Evolutionary conservation across 2,329 filamentous ascomycete genomes (phyloP).

Genomic region (Diaporthe destruens): DNA sequence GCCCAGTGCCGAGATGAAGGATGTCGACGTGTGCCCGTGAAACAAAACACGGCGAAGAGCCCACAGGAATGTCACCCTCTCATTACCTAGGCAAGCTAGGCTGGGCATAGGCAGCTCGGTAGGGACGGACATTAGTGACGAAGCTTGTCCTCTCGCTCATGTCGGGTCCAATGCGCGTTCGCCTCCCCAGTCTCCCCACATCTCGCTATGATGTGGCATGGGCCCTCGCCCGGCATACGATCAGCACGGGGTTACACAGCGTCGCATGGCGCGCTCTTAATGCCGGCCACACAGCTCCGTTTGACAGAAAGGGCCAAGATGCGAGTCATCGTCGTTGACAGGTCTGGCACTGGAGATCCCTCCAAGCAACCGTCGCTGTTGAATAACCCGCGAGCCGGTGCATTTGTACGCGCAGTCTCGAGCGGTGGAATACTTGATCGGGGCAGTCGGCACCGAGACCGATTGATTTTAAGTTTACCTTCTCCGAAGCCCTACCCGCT

Average conservation of each 20-base stretch:
- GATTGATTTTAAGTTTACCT: neutral
- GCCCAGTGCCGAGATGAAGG: conserved; percentile 31
- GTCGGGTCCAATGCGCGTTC: neutral
- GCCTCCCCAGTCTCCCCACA: conserved; percentile 19
- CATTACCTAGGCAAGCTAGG: no score
- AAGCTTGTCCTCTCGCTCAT: conserved; percentile 1
- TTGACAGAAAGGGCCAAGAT: conserved; percentile 26
- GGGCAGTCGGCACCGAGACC: conserved; percentile 12
- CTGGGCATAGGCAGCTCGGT: no score
- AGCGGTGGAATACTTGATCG: neutral
- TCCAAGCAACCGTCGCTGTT: neutral
- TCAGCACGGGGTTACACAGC: neutral
- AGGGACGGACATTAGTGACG: no score
- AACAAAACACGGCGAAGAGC: conserved; percentile 19
- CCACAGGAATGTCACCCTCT: conserved; percentile 21
- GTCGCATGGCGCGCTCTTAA: conserved; percentile 11
- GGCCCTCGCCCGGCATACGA: conserved; percentile 7
- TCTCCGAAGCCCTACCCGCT: neutral
- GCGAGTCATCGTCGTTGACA: conserved; percentile 27
- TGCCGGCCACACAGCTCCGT: conserved; percentile 25
- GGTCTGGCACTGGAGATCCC: neutral
- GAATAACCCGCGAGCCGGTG: conserved; percentile 6
- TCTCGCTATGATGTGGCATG: neutral
- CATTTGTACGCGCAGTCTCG: neutral
- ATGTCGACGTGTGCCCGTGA: conserved; percentile 9